These are phyloP conservation scores for Geranomyces michiganensis DNA, from an alignment of 192 early-diverging fungal genomes.

Conservation along the genomic window DNA sequence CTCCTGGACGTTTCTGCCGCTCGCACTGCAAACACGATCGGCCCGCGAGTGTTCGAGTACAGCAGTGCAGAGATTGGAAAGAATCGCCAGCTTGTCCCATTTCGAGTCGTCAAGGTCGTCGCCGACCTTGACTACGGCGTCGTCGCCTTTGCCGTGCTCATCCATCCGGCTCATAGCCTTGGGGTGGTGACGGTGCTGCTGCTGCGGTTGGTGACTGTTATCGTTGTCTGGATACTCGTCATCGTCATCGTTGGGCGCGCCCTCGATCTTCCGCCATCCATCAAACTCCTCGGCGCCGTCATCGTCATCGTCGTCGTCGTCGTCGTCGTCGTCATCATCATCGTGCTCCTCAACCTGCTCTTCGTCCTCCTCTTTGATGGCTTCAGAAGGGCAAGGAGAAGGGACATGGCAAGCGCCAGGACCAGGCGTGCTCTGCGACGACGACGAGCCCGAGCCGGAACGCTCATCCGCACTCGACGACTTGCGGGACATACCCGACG, in stretches of 20 bases:
- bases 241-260: no score
- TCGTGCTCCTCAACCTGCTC: conserved; percentile 1
- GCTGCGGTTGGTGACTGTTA: no score
- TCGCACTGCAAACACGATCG: background rate
- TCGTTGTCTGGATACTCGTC: no score
- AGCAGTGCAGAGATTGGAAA: conserved; percentile 29
- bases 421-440: conserved; percentile 2
- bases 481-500: no score
- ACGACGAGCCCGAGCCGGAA: conserved; percentile 1
- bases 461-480: background rate
- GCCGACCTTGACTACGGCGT: background rate
- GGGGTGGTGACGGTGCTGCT: no score
- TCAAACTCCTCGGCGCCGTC: background rate
- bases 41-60: conserved; percentile 22
- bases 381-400: background rate
- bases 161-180: conserved; percentile 2
- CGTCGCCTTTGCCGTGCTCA: conserved; percentile 2
- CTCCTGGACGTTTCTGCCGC: background rate
- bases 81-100: conserved; percentile 29
- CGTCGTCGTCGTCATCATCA: conserved; percentile 2
- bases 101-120: background rate
- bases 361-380: background rate
- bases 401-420: conserved; percentile 9
- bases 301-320: background rate
- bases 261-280: no score